These are phyloP conservation scores for Fusarium hostae DNA, from an alignment of 2,329 filamentous ascomycete species.

Conservation along the genomic window DNA sequence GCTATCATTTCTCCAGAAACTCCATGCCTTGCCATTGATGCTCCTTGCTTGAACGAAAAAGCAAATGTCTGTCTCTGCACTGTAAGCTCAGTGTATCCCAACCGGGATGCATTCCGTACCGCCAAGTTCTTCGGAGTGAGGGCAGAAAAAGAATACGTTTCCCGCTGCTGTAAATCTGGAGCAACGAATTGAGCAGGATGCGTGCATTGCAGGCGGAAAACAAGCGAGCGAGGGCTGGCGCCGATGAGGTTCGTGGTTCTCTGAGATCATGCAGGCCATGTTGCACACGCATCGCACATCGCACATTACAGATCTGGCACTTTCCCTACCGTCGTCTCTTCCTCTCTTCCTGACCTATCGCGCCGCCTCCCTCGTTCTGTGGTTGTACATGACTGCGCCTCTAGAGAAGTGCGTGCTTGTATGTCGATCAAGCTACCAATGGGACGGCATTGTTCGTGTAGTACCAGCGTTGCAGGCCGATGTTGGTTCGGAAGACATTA, in stretches of 20 bases:
- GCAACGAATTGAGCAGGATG: slow-evolving; percentile 18
- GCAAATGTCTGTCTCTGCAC: not conserved
- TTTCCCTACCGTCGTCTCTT: slow-evolving; percentile 31
- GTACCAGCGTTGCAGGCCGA: slow-evolving; percentile 37
- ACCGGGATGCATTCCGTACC: not conserved
- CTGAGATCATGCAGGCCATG: slow-evolving; percentile 46
- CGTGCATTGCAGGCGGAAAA: slow-evolving; percentile 29
- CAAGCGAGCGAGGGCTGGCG: slow-evolving; percentile 44
- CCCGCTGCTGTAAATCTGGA: not conserved
- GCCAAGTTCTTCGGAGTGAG: slow-evolving; percentile 9
- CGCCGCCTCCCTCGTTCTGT: slow-evolving; percentile 25
- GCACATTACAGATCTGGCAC: slow-evolving; percentile 44
- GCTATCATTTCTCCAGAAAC: not conserved
- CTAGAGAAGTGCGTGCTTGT: slow-evolving; percentile 21
- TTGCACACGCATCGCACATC: slow-evolving; percentile 38
- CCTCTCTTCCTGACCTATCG: slow-evolving; percentile 24
- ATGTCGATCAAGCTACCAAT: slow-evolving; percentile 40
- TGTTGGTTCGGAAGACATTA: slow-evolving; percentile 33
- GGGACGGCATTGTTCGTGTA: slow-evolving; percentile 34
- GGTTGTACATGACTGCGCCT: slow-evolving; percentile 37
- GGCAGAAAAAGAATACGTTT: not conserved
- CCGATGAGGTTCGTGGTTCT: slow-evolving; percentile 41
- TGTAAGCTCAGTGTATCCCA: not conserved
- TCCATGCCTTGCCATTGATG: slow-evolving; percentile 1
- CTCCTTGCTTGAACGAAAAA: slow-evolving; percentile 2